These are phyloP conservation scores for Solanum paucissectum DNA, from an alignment of 257 asterid species.

Conservation along the genomic window DNA sequence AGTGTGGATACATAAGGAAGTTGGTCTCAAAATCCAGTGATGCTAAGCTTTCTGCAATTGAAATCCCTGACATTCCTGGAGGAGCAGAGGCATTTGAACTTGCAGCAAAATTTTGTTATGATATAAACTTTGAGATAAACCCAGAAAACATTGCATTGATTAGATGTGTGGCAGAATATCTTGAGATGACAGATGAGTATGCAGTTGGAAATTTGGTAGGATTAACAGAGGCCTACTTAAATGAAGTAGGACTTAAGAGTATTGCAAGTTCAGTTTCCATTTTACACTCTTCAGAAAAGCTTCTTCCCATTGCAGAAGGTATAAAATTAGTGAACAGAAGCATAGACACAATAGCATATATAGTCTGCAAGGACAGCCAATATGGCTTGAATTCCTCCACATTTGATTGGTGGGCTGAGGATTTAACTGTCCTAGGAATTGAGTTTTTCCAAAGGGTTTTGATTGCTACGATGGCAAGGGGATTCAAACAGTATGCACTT, in stretches of 20 bases:
- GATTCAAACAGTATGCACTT: constrained; percentile 61
- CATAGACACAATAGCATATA: constrained; percentile 54
- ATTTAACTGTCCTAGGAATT: constrained; percentile 52
- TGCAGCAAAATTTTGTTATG: constrained; percentile 79
- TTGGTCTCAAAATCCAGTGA: constrained; percentile 39
- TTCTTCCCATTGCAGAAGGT: constrained; percentile 60
- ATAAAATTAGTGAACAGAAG: constrained; percentile 62
- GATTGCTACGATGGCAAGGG: constrained; percentile 64
- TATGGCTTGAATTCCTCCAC: constrained; percentile 25
- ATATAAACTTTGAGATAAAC: constrained; percentile 58
- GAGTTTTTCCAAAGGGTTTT: constrained; percentile 71
- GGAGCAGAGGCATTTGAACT: constrained; percentile 80
- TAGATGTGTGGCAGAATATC: constrained; percentile 60
- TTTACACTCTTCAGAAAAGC: constrained; percentile 48
- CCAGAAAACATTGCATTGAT: constrained; percentile 63
- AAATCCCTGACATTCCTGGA: constrained; percentile 62
- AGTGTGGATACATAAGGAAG: constrained; percentile 68
- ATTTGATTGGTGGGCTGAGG: constrained; percentile 83
- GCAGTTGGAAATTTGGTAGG: constrained; percentile 53
- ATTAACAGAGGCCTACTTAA: constrained; percentile 49
- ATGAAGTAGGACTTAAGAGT: constrained; percentile 60
- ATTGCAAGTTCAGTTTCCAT: constrained; percentile 63
- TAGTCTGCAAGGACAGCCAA: constrained; percentile 58
- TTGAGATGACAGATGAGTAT: constrained; percentile 79
- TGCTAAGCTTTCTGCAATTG: constrained; percentile 29